phyloP scores from a whole-genome alignment of 345 rosid species.

The Barbarea vulgaris region DNA sequence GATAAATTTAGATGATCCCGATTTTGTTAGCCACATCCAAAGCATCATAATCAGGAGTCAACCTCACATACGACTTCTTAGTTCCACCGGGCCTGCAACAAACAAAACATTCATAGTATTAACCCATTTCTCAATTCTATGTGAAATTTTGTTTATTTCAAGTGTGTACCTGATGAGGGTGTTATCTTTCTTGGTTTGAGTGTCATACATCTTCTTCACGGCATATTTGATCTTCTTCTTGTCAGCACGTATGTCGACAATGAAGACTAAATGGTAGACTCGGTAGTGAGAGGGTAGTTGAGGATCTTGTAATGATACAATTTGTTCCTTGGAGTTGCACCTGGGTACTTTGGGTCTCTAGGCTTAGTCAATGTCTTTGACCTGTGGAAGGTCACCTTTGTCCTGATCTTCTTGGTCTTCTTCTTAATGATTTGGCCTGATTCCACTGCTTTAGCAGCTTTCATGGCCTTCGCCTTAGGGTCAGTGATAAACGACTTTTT shows the following conservation, averaged over 20 bases:
- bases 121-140: background rate
- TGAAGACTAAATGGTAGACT: constrained; percentile 65
- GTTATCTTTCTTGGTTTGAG: constrained; percentile 65
- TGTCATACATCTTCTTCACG: constrained; percentile 67
- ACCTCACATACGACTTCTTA: constrained; percentile 89
- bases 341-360: constrained; percentile 37
- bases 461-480: constrained; percentile 61
- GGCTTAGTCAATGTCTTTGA: constrained; percentile 41
- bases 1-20: constrained; percentile 69
- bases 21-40: constrained; percentile 98
- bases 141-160: too few relatives aligned
- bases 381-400: constrained; percentile 44
- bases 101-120: background rate
- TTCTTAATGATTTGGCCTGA: constrained; percentile 59
- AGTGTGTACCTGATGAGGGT: constrained; percentile 60
- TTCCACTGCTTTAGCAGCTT: constrained; percentile 65
- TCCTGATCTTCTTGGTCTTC: constrained; percentile 39
- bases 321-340: constrained; percentile 43
- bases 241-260: constrained; percentile 66
- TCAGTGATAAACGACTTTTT: constrained; percentile 56
- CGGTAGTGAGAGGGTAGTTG: constrained; percentile 64
- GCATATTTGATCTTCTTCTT: constrained; percentile 72
- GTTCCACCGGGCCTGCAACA: constrained; percentile 90
- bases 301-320: constrained; percentile 53
- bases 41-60: constrained; percentile 91